A percentile compares a stretch with the other conserved stretches of the same genome.
These are phyloP conservation scores for Pisolithus orientalis DNA, from an alignment of 768 basidiomycete genomes.

Conservation along the genomic window DNA sequence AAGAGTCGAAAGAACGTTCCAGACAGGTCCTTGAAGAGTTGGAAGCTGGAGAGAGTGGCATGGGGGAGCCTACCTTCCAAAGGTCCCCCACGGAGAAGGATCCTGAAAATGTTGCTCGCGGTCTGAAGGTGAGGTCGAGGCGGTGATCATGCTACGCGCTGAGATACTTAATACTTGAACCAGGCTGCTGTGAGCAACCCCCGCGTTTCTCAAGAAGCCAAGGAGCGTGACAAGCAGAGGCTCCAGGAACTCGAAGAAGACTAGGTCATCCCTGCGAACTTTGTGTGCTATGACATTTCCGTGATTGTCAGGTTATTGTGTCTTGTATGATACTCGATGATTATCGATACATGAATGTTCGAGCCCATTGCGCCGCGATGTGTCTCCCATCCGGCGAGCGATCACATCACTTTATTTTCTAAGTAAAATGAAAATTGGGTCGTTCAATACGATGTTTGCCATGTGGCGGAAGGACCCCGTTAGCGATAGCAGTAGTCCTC, in stretches of 20 bases:
- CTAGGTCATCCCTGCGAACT: not conserved
- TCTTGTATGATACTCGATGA: not conserved
- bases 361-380: too few relatives aligned
- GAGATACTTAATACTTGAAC: not conserved
- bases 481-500: slow-evolving; percentile 90
- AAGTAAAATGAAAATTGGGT: slow-evolving; percentile 86
- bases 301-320: slow-evolving; percentile 5
- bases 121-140: slow-evolving; percentile 11
- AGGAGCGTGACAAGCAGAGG: slow-evolving; percentile 8
- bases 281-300: not conserved
- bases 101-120: slow-evolving; percentile 13
- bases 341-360: too few relatives aligned
- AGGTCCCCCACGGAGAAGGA: slow-evolving; percentile 5
- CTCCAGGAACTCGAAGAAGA: slow-evolving; percentile 7
- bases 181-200: slow-evolving; percentile 21
- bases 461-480: slow-evolving; percentile 91
- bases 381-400: too few relatives aligned
- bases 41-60: slow-evolving; percentile 7
- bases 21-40: slow-evolving; percentile 20
- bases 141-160: too few relatives aligned
- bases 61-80: slow-evolving; percentile 3
- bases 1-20: slow-evolving; percentile 18
- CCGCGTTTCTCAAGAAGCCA: slow-evolving; percentile 13
- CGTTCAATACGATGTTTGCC: slow-evolving; percentile 86
- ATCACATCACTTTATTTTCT: slow-evolving; percentile 47